These are phyloP conservation scores for Mycena haematopus DNA, from an alignment of 768 basidiomycete species.

Conservation along the genomic window DNA sequence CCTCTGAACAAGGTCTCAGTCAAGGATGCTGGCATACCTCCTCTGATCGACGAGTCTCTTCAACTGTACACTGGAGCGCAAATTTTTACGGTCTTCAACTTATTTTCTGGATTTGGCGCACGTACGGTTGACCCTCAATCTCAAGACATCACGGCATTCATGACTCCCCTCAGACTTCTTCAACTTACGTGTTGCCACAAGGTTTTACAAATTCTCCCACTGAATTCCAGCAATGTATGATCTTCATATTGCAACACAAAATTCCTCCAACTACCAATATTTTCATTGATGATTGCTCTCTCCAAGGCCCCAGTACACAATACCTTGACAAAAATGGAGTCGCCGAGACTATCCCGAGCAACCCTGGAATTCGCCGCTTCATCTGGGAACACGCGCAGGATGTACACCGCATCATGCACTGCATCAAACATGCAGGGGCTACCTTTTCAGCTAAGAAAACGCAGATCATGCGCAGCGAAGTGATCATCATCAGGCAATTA, in stretches of 20 bases:
- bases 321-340: conserved; percentile 37
- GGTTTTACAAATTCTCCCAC: conserved; percentile 47
- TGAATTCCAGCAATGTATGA: conserved; percentile 41
- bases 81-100: conserved; percentile 39
- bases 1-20: conserved; percentile 47
- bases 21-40: conserved; percentile 41
- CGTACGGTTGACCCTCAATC: conserved; percentile 31
- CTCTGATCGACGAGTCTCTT: conserved; percentile 41
- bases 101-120: conserved; percentile 46
- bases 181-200: conserved; percentile 43
- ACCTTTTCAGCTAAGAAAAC: conserved; percentile 45
- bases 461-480: conserved; percentile 18
- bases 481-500: conserved; percentile 34
- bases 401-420: conserved; percentile 41
- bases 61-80: conserved; percentile 37
- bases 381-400: conserved; percentile 45
- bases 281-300: conserved; percentile 41
- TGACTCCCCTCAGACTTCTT: conserved; percentile 34
- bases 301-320: conserved; percentile 39
- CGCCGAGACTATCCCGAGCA: conserved; percentile 32
- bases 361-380: conserved; percentile 40
- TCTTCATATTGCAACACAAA: conserved; percentile 41
- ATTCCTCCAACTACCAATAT: conserved; percentile 28
- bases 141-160: conserved; percentile 46
- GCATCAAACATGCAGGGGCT: conserved; percentile 37